These are phyloP conservation scores for Benincasa hispida DNA, from an alignment of 306 rosid species.

Conservation along the genomic window DNA sequence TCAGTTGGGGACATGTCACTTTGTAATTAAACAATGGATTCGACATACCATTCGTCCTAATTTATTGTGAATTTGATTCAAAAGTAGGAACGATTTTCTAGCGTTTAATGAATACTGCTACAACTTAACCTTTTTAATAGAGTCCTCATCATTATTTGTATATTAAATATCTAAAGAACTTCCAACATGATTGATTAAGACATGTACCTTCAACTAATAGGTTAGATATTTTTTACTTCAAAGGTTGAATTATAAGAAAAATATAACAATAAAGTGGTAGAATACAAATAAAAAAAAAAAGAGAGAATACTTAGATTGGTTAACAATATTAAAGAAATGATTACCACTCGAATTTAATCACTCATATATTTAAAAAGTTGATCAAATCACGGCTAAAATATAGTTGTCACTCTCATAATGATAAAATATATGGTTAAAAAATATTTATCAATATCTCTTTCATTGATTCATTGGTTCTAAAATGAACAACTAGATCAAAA, in stretches of 20 bases:
- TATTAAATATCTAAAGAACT: neutral
- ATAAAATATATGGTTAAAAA: too few species aligned
- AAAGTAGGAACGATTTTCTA: neutral
- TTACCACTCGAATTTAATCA: too few species aligned
- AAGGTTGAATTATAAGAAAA: neutral
- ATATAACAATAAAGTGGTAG: too few species aligned
- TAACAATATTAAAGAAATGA: too few species aligned
- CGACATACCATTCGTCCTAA: neutral
- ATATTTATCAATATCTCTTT: too few species aligned
- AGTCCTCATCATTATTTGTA: neutral
- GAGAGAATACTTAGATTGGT: too few species aligned
- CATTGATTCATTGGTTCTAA: too few species aligned
- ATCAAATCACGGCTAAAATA: too few species aligned
- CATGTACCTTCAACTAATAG: neutral
- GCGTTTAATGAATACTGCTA: neutral
- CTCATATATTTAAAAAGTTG: too few species aligned
- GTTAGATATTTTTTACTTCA: neutral
- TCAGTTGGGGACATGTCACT: neutral
- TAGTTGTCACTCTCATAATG: too few species aligned
- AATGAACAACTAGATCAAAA: neutral
- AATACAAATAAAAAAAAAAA: too few species aligned
- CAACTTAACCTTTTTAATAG: neutral
- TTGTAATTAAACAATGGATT: neutral
- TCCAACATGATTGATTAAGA: too few species aligned
- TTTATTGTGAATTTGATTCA: neutral